These are phyloP conservation scores for Cruciata laevipes DNA, from an alignment of 257 asterid species.

Conservation along the genomic window DNA sequence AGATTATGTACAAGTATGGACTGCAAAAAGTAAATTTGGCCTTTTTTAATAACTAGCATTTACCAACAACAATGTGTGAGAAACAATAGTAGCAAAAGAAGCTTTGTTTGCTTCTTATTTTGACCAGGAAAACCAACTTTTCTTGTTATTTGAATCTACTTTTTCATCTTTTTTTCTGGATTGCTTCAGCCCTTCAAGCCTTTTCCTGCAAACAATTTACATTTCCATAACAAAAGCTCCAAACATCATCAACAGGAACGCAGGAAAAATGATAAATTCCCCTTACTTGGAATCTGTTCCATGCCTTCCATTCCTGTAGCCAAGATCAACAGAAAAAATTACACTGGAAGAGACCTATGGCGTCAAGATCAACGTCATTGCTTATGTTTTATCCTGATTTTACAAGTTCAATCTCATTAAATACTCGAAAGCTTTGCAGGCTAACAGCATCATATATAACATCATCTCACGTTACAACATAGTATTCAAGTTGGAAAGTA, in stretches of 20 bases:
- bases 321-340: slow-evolving; percentile 39
- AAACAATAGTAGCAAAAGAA: too few relatives aligned
- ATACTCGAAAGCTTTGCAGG: not conserved
- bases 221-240: not conserved
- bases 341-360: not conserved
- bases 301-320: slow-evolving; percentile 93
- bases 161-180: slow-evolving; percentile 43
- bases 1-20: too few relatives aligned
- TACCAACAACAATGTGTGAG: too few relatives aligned
- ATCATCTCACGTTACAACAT: not conserved
- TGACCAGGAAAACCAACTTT: slow-evolving; percentile 76
- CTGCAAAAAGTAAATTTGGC: too few relatives aligned
- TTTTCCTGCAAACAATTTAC: slow-evolving; percentile 33
- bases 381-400: too few relatives aligned
- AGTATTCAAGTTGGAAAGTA: slow-evolving; percentile 15
- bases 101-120: slow-evolving; percentile 1
- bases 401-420: not conserved
- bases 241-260: not conserved
- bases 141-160: slow-evolving; percentile 29
- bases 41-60: too few relatives aligned
- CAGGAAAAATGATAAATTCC: not conserved
- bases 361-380: not conserved
- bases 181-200: slow-evolving; percentile 64
- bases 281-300: slow-evolving; percentile 80
- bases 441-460: too few relatives aligned